A percentile compares a stretch with the other conserved stretches of the same genome.
Evolutionary conservation across 768 basidiomycete species (phyloP).

Genomic region (Amanita fuliginea): DNA sequence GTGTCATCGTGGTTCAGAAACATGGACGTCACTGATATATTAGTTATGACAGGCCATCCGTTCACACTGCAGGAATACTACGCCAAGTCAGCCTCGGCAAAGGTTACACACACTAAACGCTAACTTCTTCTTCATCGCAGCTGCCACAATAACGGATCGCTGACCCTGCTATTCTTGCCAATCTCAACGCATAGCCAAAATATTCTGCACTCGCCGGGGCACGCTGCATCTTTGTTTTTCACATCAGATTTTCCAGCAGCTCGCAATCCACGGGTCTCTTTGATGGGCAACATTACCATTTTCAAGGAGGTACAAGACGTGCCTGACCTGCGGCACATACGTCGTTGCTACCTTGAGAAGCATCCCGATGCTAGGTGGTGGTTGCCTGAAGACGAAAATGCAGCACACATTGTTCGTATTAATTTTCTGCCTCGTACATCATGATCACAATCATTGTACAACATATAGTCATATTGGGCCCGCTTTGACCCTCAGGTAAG

Average conservation of each 20-base stretch:
- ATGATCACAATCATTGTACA: background rate
- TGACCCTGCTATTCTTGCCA: conserved; percentile 39
- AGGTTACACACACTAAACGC: too few species aligned
- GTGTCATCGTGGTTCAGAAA: background rate
- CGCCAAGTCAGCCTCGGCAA: conserved; percentile 21
- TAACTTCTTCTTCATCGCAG: conserved; percentile 15
- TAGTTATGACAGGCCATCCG: conserved; percentile 25
- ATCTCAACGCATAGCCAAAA: conserved; percentile 46
- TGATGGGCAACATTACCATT: conserved; percentile 39
- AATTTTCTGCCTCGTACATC: background rate
- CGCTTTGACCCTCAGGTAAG: conserved; percentile 42
- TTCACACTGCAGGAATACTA: conserved; percentile 47
- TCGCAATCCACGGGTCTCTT: conserved; percentile 32
- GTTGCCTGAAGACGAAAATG: conserved; percentile 33
- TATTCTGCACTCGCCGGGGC: conserved; percentile 26
- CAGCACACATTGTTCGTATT: conserved; percentile 30
- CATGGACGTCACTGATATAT: background rate
- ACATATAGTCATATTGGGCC: conserved; percentile 49
- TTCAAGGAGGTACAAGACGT: conserved; percentile 19
- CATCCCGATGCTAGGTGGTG: conserved; percentile 44
- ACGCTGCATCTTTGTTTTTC: conserved; percentile 34
- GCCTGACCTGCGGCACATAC: conserved; percentile 21
- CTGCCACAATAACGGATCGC: conserved; percentile 40
- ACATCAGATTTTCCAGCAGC: conserved; percentile 28
- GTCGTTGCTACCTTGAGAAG: conserved; percentile 29